Evolutionary conservation across 768 basidiomycete genomes (phyloP), one percentile per base, ranked within the genome.

Genomic region (Panus rudis): DNA sequence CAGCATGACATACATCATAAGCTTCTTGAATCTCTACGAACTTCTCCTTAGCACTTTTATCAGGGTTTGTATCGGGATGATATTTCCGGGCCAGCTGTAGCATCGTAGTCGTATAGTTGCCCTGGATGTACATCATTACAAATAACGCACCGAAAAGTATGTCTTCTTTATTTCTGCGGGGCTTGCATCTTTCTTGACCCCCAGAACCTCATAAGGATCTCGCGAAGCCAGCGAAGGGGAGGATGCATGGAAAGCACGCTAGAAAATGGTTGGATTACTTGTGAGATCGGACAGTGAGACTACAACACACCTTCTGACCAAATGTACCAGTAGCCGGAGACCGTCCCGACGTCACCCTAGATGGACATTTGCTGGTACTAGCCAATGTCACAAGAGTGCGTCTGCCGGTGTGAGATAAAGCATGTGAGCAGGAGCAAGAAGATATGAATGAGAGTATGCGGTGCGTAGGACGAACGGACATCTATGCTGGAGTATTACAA

Each of bases 41-140:
- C 61, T 88, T 90, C 49, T 87, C 88, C 53, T 90, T 83, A 0
- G 94, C 90, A 37, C 71, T 73, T 56, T 90, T 86, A 66, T 94
- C 90, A 31, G 91, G 86, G 65, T 92, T 98, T 11, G 92, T 92
- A 58, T 99, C 96, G 0, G 96, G 96, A 63, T 99, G 96, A 58
- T 86, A 96, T 71, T 98, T 94, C 48, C 94, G 87, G 14, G 96
- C 96, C 51, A 99, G 84, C 94, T 96, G 58, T 25, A 19, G 32
- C 12, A n/a, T 30, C 33, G 23, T n/a, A 26, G 50, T 26, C 43
- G 49, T 41, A 53, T 53, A 48, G 43, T 43, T 52, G 24, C 5
- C 39, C 37, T 46, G 20, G 23, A 40, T n/a, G 30, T 22, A 23
- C 28, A 22, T 41, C 28, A 45, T 7, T 30, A 31, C 31, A 38